Percentiles rank a stretch among this genome's conserved stretches.
Evolutionary conservation across 2,329 filamentous ascomycete genomes (phyloP).

Genomic region (Calcarisporium arbuscula): DNA sequence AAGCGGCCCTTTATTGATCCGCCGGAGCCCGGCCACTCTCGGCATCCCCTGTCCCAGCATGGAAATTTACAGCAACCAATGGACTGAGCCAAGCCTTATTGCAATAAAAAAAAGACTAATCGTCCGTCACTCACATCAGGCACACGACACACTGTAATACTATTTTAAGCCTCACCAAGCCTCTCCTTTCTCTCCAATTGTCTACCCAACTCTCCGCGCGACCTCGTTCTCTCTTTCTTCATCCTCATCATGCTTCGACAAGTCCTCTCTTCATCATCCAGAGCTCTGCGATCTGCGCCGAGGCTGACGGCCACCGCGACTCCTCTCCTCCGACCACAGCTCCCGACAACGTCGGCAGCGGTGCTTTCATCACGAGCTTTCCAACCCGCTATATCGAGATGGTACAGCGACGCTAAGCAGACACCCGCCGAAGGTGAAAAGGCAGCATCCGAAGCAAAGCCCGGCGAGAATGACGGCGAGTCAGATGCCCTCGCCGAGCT

Average conservation of each 20-base stretch:
- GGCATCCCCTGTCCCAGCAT: no score
- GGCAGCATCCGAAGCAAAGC: conserved; percentile 22
- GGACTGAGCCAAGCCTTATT: no score
- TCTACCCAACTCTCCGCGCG: conserved; percentile 8
- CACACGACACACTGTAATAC: no score
- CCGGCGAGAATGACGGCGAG: conserved; percentile 19
- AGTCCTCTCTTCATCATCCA: conserved; percentile 34
- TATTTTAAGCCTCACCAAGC: no score
- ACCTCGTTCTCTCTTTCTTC: conserved; percentile 5
- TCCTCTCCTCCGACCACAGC: conserved; percentile 29
- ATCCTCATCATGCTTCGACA: conserved; percentile 38
- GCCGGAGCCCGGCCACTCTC: no score
- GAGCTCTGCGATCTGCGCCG: conserved; percentile 36
- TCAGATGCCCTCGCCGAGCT: conserved; percentile 34
- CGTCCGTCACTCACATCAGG: no score
- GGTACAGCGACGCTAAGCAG: conserved; percentile 44
- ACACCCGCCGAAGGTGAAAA: conserved; percentile 19
- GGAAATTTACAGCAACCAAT: no score
- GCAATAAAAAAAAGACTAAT: no score
- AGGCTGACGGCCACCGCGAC: conserved; percentile 28
- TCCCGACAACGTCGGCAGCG: conserved; percentile 27
- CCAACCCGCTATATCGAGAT: conserved; percentile 31
- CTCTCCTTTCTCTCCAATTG: no score
- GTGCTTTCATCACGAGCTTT: conserved; percentile 28
- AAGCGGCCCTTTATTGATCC: no score